Percentiles rank a stretch among this genome's conserved stretches.
Conservation (phyloP, 352 stramenopile species). For the Plasmopara muralis region DNA sequence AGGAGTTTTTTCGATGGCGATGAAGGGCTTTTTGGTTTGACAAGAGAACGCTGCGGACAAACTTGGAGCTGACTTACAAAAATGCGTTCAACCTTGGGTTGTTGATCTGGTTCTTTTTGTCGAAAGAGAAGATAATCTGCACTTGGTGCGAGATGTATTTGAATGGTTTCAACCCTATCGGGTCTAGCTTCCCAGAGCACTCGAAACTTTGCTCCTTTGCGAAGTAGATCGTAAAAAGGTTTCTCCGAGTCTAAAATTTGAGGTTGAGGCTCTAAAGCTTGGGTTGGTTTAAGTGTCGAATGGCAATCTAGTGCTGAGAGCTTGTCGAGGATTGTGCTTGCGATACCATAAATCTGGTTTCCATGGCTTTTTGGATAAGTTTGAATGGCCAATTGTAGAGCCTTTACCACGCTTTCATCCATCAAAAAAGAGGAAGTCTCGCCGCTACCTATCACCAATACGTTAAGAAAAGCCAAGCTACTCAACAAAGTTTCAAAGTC, state of each 20-base stretch:
- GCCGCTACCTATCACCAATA: slow-evolving; percentile 20
- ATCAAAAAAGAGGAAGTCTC: slow-evolving; percentile 15
- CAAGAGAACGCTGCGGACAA: slow-evolving; percentile 18
- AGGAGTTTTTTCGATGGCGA: slow-evolving; percentile 17
- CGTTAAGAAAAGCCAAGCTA: slow-evolving; percentile 27
- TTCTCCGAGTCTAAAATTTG: slow-evolving; percentile 13
- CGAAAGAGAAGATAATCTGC: slow-evolving; percentile 40
- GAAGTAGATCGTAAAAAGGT: slow-evolving; percentile 20
- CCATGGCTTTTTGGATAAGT: slow-evolving; percentile 16
- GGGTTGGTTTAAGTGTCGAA: slow-evolving; percentile 4
- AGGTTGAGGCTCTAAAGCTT: background rate
- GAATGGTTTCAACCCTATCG: slow-evolving; percentile 24
- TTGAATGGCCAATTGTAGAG: slow-evolving; percentile 12
- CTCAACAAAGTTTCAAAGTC: slow-evolving; percentile 27
- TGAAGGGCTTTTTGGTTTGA: background rate
- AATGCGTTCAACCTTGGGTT: slow-evolving; percentile 27
- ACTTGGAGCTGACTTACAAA: slow-evolving; percentile 41
- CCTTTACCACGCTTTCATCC: slow-evolving; percentile 21
- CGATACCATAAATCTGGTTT: slow-evolving; percentile 18
- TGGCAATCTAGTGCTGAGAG: slow-evolving; percentile 18
- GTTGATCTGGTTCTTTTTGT: slow-evolving; percentile 15
- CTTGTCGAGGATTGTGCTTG: slow-evolving; percentile 20
- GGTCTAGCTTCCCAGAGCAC: slow-evolving; percentile 22
- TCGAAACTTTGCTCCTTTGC: slow-evolving; percentile 18
- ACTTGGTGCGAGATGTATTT: slow-evolving; percentile 27